phyloP scores from a whole-genome alignment of 306 rosid species.

The Quercus berberidifolia region DNA sequence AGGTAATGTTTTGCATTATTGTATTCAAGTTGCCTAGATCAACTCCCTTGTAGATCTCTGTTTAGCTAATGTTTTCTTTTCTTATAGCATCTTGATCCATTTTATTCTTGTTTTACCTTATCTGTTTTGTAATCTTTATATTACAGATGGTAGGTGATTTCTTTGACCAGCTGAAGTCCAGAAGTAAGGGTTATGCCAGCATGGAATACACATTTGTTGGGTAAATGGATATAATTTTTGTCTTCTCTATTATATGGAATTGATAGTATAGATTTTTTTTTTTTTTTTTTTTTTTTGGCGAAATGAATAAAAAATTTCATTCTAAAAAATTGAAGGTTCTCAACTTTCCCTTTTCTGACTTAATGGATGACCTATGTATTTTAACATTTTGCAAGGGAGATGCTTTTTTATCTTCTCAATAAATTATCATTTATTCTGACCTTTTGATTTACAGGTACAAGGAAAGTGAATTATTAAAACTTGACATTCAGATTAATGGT shows the following conservation, averaged over 20 bases:
- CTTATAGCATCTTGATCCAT: neutral
- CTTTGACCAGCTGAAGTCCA: constrained; percentile 95
- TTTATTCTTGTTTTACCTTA: neutral
- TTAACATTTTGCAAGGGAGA: constrained; percentile 1
- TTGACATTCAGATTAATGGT: constrained; percentile 85
- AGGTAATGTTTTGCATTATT: constrained; percentile 44
- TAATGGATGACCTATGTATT: neutral
- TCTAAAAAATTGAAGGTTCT: neutral
- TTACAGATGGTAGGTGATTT: constrained; percentile 78
- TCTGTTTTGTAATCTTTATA: constrained; percentile 2
- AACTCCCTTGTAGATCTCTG: neutral
- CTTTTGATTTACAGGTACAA: constrained; percentile 48
- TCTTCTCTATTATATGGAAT: neutral
- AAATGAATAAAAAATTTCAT: neutral
- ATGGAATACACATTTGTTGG: constrained; percentile 81
- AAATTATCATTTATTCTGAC: constrained; percentile 10
- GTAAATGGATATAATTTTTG: constrained; percentile 33
- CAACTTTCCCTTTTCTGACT: neutral
- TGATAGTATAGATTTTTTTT: neutral
- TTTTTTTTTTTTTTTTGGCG: neutral
- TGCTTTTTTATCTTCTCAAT: neutral
- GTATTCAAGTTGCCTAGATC: neutral
- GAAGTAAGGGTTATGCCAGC: constrained; percentile 97
- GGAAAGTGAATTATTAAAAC: constrained; percentile 74
- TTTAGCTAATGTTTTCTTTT: neutral